Conservation (phyloP, 306 rosid genomes). For the Coriaria nepalensis region DNA sequence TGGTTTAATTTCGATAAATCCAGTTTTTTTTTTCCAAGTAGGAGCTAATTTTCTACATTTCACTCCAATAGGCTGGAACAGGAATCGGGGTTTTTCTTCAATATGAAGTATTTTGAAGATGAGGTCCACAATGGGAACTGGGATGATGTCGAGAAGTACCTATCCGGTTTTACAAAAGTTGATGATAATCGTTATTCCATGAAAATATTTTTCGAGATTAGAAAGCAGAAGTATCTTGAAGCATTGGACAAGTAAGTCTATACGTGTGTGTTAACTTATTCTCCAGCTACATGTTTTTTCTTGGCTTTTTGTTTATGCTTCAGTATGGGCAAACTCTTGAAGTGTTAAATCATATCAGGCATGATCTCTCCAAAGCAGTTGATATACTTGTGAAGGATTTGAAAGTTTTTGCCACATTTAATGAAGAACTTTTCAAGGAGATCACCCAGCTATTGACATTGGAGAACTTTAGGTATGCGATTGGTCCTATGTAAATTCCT, state of each 20-base stretch:
- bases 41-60: slow-evolving; percentile 16
- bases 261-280: slow-evolving; percentile 7
- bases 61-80: slow-evolving; percentile 63
- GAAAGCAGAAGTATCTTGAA: slow-evolving; percentile 96
- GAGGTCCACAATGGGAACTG: slow-evolving; percentile 97
- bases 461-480: slow-evolving; percentile 70
- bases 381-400: slow-evolving; percentile 85
- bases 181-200: slow-evolving; percentile 95
- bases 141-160: slow-evolving; percentile 96
- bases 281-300: background rate
- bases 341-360: slow-evolving; percentile 40
- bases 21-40: slow-evolving; percentile 5
- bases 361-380: slow-evolving; percentile 82
- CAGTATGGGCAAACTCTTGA: slow-evolving; percentile 4
- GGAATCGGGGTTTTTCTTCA: slow-evolving; percentile 97
- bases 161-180: slow-evolving; percentile 94
- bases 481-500: background rate
- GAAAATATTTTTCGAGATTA: slow-evolving; percentile 97
- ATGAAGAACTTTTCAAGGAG: slow-evolving; percentile 89
- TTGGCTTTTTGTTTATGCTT: background rate
- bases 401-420: slow-evolving; percentile 80
- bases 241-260: slow-evolving; percentile 88
- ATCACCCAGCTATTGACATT: slow-evolving; percentile 89
- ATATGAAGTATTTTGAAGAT: slow-evolving; percentile 95
- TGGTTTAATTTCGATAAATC: background rate